Percentiles rank a stretch among this genome's conserved stretches.
Evolutionary conservation across 2,329 filamentous ascomycete species (phyloP).

Genomic region (Aaosphaeria arxii): DNA sequence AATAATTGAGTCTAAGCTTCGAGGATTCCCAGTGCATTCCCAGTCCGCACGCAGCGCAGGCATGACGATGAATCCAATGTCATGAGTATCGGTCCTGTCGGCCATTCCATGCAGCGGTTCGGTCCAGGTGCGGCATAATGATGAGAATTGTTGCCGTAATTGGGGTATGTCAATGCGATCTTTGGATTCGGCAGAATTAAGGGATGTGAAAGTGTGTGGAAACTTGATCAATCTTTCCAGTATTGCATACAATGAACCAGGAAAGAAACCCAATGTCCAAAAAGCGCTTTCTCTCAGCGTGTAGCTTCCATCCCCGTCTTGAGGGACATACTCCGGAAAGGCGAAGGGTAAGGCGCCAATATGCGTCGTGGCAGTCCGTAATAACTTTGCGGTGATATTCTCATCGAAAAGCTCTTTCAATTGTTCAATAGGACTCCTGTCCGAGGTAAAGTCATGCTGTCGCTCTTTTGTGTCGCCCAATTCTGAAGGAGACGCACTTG

Average conservation of each 20-base stretch:
- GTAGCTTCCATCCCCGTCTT: constrained; percentile 27
- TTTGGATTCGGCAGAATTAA: background rate
- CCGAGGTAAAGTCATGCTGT: background rate
- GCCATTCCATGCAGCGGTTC: background rate
- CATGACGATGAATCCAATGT: background rate
- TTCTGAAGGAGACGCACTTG: constrained; percentile 12
- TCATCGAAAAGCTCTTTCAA: constrained; percentile 11
- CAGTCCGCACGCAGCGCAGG: background rate
- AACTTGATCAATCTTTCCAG: constrained; percentile 22
- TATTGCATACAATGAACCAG: background rate
- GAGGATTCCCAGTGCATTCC: background rate
- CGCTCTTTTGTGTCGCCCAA: background rate
- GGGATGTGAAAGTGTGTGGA: constrained; percentile 9
- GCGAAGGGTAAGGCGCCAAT: constrained; percentile 8
- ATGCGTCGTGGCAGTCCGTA: constrained; percentile 14
- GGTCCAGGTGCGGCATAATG: constrained; percentile 18
- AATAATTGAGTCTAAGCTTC: background rate
- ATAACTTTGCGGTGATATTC: constrained; percentile 15
- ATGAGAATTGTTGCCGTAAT: constrained; percentile 8
- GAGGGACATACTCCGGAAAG: constrained; percentile 16
- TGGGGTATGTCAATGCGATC: constrained; percentile 2
- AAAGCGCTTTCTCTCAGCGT: constrained; percentile 42
- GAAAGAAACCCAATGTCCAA: constrained; percentile 26
- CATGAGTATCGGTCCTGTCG: background rate
- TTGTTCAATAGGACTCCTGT: background rate